phyloP scores from a whole-genome alignment of 441 rosid species.

The Mallotus japonicus region DNA sequence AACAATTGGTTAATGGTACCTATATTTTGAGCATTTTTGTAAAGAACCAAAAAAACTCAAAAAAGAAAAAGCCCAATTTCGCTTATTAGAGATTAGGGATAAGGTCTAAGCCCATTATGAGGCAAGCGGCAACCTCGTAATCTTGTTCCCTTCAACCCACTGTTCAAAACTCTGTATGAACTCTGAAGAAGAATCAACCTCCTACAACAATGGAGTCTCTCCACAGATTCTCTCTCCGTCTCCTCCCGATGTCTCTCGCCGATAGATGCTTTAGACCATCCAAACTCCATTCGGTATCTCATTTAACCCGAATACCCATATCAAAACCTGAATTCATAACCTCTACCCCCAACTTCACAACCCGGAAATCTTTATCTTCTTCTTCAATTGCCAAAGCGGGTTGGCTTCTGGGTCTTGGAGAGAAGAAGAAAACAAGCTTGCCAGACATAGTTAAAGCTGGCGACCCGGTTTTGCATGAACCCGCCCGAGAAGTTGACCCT shows the following conservation, averaged over 20 bases:
- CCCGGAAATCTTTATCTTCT: constrained; percentile 35
- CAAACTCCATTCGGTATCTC: constrained; percentile 11
- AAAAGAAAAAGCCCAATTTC: background rate
- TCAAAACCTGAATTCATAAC: constrained; percentile 19
- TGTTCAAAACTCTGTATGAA: background rate
- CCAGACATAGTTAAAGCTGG: constrained; percentile 79
- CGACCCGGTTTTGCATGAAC: constrained; percentile 88
- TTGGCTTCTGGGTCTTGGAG: constrained; percentile 80
- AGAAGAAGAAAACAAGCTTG: constrained; percentile 48
- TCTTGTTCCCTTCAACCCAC: background rate
- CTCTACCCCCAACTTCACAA: constrained; percentile 10
- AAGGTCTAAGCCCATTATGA: background rate
- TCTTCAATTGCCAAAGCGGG: constrained; percentile 63
- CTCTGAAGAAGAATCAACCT: background rate
- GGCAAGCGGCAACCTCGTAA: background rate
- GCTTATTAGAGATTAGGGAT: background rate
- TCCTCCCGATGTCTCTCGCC: constrained; percentile 42
- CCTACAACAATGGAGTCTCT: constrained; percentile 50
- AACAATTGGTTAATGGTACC: no score
- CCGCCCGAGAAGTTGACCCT: constrained; percentile 70
- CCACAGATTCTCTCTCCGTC: constrained; percentile 52
- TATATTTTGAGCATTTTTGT: no score
- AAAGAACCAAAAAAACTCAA: background rate
- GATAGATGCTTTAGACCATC: constrained; percentile 25
- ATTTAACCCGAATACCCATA: constrained; percentile 22